Conservation (phyloP, 768 basidiomycete genomes). For the Cytidiella melzeri region DNA sequence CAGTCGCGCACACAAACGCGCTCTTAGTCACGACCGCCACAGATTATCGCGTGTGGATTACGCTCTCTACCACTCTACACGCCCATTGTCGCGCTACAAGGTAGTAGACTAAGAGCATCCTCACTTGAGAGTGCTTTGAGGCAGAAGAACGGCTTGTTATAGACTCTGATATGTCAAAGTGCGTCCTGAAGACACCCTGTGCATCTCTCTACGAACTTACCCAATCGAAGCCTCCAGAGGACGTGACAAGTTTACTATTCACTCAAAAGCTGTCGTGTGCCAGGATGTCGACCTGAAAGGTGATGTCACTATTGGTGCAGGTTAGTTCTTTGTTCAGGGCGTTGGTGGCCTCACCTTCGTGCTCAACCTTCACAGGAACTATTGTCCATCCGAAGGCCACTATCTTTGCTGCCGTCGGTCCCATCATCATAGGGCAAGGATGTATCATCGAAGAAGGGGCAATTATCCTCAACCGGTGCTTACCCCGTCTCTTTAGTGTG, state of each 20-base stretch:
- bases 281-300: conserved; percentile 94
- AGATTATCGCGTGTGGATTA: no score
- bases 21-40: no score
- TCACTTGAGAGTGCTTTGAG: no score
- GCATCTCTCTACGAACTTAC: neutral
- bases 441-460: conserved; percentile 91
- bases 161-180: conserved; percentile 6
- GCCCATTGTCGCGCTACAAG: no score
- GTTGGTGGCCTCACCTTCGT: neutral
- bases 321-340: conserved; percentile 29
- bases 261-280: conserved; percentile 86
- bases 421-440: conserved; percentile 82
- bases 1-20: no score
- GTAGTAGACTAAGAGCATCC: no score
- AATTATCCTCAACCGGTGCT: conserved; percentile 82
- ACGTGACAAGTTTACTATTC: conserved; percentile 85
- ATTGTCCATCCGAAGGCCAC: conserved; percentile 93
- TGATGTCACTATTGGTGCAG: conserved; percentile 87
- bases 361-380: conserved; percentile 42
- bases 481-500: neutral
- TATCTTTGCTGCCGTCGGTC: conserved; percentile 85
- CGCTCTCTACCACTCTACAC: no score
- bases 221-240: conserved; percentile 32
- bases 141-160: no score
- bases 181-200: neutral